These are phyloP conservation scores for Oryza glumipatula DNA, from an alignment of 176 grass and related monocot species.

Conservation along the genomic window DNA sequence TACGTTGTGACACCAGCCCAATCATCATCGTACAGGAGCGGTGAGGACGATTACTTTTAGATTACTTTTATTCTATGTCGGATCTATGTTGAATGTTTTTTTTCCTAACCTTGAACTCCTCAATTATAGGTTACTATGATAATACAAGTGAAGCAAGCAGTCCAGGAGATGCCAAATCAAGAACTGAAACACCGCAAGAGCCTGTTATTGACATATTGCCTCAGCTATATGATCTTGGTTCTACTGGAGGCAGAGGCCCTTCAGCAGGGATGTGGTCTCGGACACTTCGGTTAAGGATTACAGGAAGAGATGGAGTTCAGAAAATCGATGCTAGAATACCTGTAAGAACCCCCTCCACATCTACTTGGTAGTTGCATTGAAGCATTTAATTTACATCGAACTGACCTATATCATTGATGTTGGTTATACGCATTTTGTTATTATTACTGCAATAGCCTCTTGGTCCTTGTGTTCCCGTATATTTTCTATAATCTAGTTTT, in stretches of 20 bases:
- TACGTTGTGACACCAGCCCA: slow-evolving; percentile 57
- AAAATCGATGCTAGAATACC: slow-evolving; percentile 96
- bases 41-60: slow-evolving; percentile 40
- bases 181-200: slow-evolving; percentile 49
- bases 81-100: neutral
- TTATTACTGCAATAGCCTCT: neutral
- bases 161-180: slow-evolving; percentile 43
- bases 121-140: slow-evolving; percentile 54
- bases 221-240: slow-evolving; percentile 66
- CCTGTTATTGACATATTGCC: slow-evolving; percentile 87
- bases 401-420: neutral
- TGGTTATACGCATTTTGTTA: neutral
- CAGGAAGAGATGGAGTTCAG: slow-evolving; percentile 74
- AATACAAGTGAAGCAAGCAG: slow-evolving; percentile 39
- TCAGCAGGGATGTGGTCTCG: slow-evolving; percentile 84
- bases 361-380: neutral
- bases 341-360: slow-evolving; percentile 49
- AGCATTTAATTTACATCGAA: neutral
- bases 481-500: neutral
- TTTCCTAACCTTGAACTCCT: slow-evolving; percentile 19
- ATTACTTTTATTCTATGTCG: neutral
- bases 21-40: slow-evolving; percentile 49
- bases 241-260: slow-evolving; percentile 50
- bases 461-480: neutral
- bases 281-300: slow-evolving; percentile 76